Conservation (phyloP, 2,329 filamentous ascomycete species). For the Xylaria multiplex region DNA sequence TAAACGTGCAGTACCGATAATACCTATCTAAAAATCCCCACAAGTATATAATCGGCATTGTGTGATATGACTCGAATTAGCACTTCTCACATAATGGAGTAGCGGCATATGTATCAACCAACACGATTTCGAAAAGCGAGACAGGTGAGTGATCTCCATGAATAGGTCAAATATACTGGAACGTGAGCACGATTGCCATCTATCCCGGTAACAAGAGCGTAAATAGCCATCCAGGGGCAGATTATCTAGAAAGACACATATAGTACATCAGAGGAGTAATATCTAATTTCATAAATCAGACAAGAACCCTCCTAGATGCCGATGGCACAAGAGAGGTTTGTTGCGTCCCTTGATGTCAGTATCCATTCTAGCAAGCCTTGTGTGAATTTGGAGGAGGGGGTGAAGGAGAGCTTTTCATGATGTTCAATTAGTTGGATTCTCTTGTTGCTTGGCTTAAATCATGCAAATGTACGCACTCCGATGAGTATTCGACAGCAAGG, state of each 20-base stretch:
- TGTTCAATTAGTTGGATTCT: not conserved
- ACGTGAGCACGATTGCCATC: slow-evolving; percentile 7
- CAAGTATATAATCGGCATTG: slow-evolving; percentile 9
- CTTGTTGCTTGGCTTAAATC: slow-evolving; percentile 6
- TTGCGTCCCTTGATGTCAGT: no score
- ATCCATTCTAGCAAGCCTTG: no score
- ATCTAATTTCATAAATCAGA: slow-evolving; percentile 11
- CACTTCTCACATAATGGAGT: not conserved
- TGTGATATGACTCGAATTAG: not conserved
- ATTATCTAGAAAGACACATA: slow-evolving; percentile 15
- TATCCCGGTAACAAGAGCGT: slow-evolving; percentile 7
- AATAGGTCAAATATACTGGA: not conserved
- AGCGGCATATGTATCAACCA: not conserved
- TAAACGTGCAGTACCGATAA: not conserved
- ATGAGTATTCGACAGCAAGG: not conserved
- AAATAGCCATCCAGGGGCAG: not conserved
- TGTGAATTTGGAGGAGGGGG: no score
- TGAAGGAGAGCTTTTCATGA: no score
- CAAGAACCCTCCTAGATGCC: not conserved
- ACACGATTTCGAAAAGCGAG: not conserved
- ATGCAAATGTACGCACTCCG: slow-evolving; percentile 18
- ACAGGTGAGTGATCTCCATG: slow-evolving; percentile 7
- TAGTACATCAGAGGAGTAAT: not conserved
- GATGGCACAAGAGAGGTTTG: not conserved
- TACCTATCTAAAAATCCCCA: not conserved